Evolutionary conservation across 495 filamentous ascomycete species (phyloP).

Genomic region (Chaetomium cochliodes): DNA sequence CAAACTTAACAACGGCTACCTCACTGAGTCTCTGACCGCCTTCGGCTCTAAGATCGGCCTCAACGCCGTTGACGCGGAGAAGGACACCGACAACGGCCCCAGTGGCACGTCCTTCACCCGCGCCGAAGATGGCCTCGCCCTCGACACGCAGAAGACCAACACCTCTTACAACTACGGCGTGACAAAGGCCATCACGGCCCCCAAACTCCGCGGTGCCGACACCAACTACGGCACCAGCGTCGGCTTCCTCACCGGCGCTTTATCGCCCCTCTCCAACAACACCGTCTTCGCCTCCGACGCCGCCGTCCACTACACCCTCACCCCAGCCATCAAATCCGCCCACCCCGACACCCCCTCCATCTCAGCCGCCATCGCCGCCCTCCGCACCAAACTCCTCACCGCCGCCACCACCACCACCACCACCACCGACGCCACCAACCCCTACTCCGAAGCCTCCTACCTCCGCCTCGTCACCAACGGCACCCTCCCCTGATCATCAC

Average conservation of each 20-base stretch:
- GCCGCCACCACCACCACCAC: conserved; percentile 31
- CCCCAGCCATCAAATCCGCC: conserved; percentile 33
- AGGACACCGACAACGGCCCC: conserved; percentile 47
- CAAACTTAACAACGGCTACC: conserved; percentile 53
- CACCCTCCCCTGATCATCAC: conserved; percentile 42
- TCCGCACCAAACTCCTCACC: conserved; percentile 46
- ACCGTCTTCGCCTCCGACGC: conserved; percentile 45
- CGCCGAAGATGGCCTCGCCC: conserved; percentile 45
- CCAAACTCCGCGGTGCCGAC: conserved; percentile 33
- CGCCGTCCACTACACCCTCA: conserved; percentile 48
- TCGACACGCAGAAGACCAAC: conserved; percentile 48
- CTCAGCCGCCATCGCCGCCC: conserved; percentile 39
- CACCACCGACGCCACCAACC: conserved; percentile 23
- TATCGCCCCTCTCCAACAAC: conserved; percentile 32
- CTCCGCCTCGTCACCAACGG: conserved; percentile 43
- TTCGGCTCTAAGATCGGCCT: conserved; percentile 55
- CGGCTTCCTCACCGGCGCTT: conserved; percentile 46
- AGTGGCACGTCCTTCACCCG: conserved; percentile 43
- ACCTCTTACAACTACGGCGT: conserved; percentile 45
- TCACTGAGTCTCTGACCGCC: conserved; percentile 55
- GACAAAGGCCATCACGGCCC: conserved; percentile 49
- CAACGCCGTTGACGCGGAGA: conserved; percentile 55
- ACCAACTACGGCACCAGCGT: conserved; percentile 49
- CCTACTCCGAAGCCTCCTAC: conserved; percentile 42
- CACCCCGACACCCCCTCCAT: conserved; percentile 35